Evolutionary conservation across 768 basidiomycete species (phyloP).

Genomic region (Lactarius trivialis): DNA sequence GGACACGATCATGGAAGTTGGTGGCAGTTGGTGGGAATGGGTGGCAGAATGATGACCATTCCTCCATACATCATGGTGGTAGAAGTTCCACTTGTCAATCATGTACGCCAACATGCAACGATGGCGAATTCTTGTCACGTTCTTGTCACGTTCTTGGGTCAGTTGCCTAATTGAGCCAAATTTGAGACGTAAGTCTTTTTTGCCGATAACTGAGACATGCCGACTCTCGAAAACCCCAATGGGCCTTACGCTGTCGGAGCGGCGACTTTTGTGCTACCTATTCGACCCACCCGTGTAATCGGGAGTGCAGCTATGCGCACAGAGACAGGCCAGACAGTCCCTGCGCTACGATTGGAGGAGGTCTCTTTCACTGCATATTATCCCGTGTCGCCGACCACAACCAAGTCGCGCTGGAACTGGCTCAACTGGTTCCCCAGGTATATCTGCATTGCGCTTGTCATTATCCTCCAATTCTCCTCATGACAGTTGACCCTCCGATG

Average conservation of each 20-base stretch:
- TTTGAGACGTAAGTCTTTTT: too few species aligned
- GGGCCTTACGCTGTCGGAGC: slow-evolving; percentile 19
- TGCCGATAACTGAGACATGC: background rate
- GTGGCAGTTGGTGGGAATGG: too few species aligned
- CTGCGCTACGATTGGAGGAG: slow-evolving; percentile 13
- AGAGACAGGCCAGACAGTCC: background rate
- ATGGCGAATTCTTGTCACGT: too few species aligned
- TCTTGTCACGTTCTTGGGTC: too few species aligned
- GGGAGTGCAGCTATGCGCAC: slow-evolving; percentile 4
- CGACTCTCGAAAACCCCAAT: background rate
- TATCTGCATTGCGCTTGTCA: background rate
- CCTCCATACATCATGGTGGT: too few species aligned
- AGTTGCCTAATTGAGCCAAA: too few species aligned
- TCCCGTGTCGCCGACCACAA: background rate
- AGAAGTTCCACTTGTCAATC: too few species aligned
- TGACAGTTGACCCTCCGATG: background rate
- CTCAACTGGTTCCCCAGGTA: slow-evolving; percentile 19
- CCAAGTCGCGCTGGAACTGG: background rate
- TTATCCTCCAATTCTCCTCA: background rate
- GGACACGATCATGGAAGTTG: background rate
- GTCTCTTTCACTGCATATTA: slow-evolving; percentile 20
- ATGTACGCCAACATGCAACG: too few species aligned
- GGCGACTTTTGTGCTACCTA: slow-evolving; percentile 12
- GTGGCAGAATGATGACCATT: too few species aligned
- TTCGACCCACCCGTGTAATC: slow-evolving; percentile 3